Evolutionary conservation across 805 yeast genomes (phyloP), one percentile per base, ranked within the genome.

Genomic region (Trichomonascus vanleenenianus): DNA sequence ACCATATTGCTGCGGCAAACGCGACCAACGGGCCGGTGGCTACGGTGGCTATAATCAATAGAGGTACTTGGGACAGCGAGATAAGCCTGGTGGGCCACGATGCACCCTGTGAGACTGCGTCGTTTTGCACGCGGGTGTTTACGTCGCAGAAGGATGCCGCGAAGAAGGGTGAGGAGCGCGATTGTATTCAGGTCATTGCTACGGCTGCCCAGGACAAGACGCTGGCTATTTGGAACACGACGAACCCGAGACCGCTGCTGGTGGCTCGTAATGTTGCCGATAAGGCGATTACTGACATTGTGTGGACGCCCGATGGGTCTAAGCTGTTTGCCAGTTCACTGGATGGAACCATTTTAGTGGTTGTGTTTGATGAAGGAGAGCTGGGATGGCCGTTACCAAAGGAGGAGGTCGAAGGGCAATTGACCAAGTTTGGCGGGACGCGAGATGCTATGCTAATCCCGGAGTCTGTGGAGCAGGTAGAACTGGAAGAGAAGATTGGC

Each of bases 151-250:
- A 32, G 39, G 27, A 36, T 16, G 44, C 36, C 10, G 49, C 56
- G 41, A 51, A 56, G 44, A 62, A 48, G 12, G 43, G 46, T 5
- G 56, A 61, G 46, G 65, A 71, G 10, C 62, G 25, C 46, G 31
- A 61, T 62, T 50, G 66, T 73, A 72, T 83, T 6, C 82, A 96
- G 0, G 76, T 91, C 0, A 70, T 91, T n/a, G 96, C 97, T 2
- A 84, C 96, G 25, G 96, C 91, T 11, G 97, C 97, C 9, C 97
- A 91, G 64, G 98, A 91, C 63, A 80, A 85, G 56, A 76, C 88
- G 1, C 64, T 93, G 33, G 95, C 88, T 0, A 70, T 91, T 4
- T 91, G 98, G 98, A 81, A 80, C 56, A 91, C 96, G 0, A 65
- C 76, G 2, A 73, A 72, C 43, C 75, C 88, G 3, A 72, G 85